phyloP scores from a whole-genome alignment of 768 basidiomycete genomes.

The Strobilomyces echinocephalus region DNA sequence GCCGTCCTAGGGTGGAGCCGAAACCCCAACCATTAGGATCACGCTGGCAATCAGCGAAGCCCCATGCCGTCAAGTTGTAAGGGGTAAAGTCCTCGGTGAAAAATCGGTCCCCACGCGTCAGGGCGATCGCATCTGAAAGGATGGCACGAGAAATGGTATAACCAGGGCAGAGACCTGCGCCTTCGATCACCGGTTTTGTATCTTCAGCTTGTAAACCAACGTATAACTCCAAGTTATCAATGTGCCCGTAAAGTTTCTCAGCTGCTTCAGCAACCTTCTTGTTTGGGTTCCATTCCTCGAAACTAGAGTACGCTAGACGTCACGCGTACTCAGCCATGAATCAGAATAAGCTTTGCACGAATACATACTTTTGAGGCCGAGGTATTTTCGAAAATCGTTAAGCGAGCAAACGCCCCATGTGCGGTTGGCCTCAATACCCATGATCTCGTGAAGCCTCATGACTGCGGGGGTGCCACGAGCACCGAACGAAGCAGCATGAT shows the following conservation, averaged over 20 bases:
- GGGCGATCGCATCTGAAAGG: slow-evolving; percentile 79
- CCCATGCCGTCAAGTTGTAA: slow-evolving; percentile 78
- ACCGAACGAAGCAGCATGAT: slow-evolving; percentile 68
- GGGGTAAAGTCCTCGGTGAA: slow-evolving; percentile 81
- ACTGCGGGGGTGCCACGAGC: slow-evolving; percentile 72
- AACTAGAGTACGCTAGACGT: slow-evolving; percentile 54
- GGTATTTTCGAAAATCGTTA: slow-evolving; percentile 80
- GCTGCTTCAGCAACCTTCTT: slow-evolving; percentile 64
- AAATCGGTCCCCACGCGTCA: slow-evolving; percentile 81
- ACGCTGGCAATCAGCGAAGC: slow-evolving; percentile 77
- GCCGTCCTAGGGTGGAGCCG: slow-evolving; percentile 63
- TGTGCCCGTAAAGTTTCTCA: slow-evolving; percentile 72
- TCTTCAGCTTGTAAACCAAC: slow-evolving; percentile 78
- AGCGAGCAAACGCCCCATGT: slow-evolving; percentile 78
- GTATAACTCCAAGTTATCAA: slow-evolving; percentile 76
- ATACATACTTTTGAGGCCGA: slow-evolving; percentile 67
- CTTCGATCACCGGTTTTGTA: slow-evolving; percentile 66
- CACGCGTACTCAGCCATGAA: background rate
- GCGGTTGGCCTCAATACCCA: slow-evolving; percentile 78
- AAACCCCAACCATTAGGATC: slow-evolving; percentile 68
- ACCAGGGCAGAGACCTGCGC: slow-evolving; percentile 82
- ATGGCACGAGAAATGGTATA: slow-evolving; percentile 85
- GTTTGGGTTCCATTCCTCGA: slow-evolving; percentile 80
- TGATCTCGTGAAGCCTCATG: slow-evolving; percentile 75
- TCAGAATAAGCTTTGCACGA: background rate